Base-by-base conservation (phyloP, 257 asterid genomes). In the Penstemon eatonii region DNA sequence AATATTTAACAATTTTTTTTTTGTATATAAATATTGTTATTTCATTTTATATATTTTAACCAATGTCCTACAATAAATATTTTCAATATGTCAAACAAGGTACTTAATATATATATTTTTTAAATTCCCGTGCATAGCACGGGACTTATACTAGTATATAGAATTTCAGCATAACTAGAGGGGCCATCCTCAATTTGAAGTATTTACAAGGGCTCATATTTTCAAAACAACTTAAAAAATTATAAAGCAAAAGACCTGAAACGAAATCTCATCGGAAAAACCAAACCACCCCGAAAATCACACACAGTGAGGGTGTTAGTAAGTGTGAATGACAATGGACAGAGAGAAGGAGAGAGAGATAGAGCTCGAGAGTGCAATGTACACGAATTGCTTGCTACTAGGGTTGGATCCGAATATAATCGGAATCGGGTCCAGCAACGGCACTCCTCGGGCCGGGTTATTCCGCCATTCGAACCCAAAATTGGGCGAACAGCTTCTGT, bases 321-420 rank as follows among this genome's bases (percentile, higher is more conserved):
- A 12, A 10, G 59, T 40, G 81, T 77, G 80, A 73, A 91, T 89
- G 97, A 87, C 95, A 90, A 94, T 94, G 99, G 99, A 94, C 82
- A 82, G 98, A 56, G 99, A 94, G 78, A 94, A 94, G 92, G 99
- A 94, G 82, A 82, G 99, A 74, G 99, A 94, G 80, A 88, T 91
- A 40, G 99, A 94, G 87, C 92, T 94, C 60, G 99, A 94, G 87
- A 94, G 95, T 77, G 98, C 99, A 87, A 91, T 94, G 99, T 89
- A 94, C 89, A 94, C 98, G n/a, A 94, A 91, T 83, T 94, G 99
- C 78, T 83, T 94, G 95, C 67, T 94, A 66, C 87, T 94, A 49
- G 98, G 98, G 15, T 70, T 94, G 87, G 99, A 94, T 94, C 99
- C 98, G 81, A 80, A 78, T 63, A 70, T 91, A 71, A 89, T 91